Evolutionary conservation across 352 stramenopile genomes (phyloP).

Genomic region (Globisporangium radiosum): DNA sequence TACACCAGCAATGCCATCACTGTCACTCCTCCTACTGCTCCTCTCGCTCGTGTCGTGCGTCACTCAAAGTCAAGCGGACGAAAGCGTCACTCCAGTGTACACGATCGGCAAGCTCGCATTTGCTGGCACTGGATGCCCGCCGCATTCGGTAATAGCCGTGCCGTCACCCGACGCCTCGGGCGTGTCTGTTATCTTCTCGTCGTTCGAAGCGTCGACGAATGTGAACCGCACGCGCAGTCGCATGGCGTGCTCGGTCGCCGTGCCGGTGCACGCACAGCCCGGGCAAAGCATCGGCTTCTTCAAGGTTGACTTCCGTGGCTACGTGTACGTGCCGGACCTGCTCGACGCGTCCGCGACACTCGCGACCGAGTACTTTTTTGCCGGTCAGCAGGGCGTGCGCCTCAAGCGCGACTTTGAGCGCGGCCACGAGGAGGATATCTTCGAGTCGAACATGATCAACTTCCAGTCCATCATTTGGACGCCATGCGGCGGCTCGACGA

Average conservation of each 20-base stretch:
- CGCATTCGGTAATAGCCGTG: conserved; percentile 2
- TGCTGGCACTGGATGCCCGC: conserved; percentile 19
- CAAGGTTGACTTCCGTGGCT: conserved; percentile 28
- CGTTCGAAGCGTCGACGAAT: conserved; percentile 9
- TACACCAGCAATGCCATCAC: neutral
- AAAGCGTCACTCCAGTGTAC: conserved; percentile 1
- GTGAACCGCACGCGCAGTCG: conserved; percentile 4
- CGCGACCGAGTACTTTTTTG: conserved; percentile 32
- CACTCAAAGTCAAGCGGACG: neutral
- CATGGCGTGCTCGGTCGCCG: conserved; percentile 17
- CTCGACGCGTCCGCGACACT: conserved; percentile 10
- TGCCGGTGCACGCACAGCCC: conserved; percentile 17
- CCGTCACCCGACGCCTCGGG: conserved; percentile 13
- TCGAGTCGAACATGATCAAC: conserved; percentile 18
- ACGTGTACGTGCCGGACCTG: conserved; percentile 21
- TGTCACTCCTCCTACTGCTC: neutral
- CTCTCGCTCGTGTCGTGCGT: neutral
- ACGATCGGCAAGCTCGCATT: conserved; percentile 14
- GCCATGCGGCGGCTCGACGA: conserved; percentile 24
- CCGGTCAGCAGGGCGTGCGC: conserved; percentile 15
- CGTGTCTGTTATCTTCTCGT: conserved; percentile 24
- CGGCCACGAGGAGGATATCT: conserved; percentile 19
- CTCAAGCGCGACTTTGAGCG: conserved; percentile 9
- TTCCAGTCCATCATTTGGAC: conserved; percentile 27
- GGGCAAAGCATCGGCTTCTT: conserved; percentile 23